Conservation (phyloP, 257 asterid species). For the Sherardia arvensis region DNA sequence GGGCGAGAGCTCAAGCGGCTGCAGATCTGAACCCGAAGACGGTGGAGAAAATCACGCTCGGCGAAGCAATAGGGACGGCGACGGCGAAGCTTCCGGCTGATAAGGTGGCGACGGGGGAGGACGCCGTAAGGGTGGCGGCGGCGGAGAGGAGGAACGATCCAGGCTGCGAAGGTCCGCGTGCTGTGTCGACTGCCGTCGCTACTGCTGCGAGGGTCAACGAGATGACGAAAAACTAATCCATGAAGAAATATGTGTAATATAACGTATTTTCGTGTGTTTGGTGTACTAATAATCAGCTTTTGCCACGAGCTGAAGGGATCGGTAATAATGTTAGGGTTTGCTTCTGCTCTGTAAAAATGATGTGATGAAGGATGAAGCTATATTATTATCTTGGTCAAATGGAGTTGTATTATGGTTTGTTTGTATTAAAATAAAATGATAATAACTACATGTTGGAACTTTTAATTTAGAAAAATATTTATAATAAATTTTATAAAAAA, state of each 20-base stretch:
- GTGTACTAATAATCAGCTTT: no score
- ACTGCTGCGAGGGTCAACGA: slow-evolving; percentile 40
- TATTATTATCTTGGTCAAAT: no score
- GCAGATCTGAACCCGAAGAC: slow-evolving; percentile 19
- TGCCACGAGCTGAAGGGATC: no score
- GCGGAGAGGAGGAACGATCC: slow-evolving; percentile 44
- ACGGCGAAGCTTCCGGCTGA: slow-evolving; percentile 28
- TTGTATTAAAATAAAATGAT: no score
- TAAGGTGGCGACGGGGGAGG: slow-evolving; percentile 45
- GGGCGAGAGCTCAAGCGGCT: slow-evolving; percentile 42
- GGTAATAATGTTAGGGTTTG: not conserved
- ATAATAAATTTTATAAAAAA: no score
- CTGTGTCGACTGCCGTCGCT: slow-evolving; percentile 31
- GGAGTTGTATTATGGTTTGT: no score
- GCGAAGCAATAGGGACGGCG: slow-evolving; percentile 45
- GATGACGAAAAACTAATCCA: not conserved
- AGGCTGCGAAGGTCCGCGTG: not conserved
- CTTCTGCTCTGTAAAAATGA: not conserved
- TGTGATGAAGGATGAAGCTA: not conserved
- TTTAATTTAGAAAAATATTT: no score
- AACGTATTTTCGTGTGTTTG: no score
- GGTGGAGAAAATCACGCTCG: slow-evolving; percentile 38
- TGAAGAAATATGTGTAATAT: not conserved
- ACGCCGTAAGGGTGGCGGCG: slow-evolving; percentile 42
- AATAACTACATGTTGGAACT: no score